Evolutionary conservation across 2,329 filamentous ascomycete genomes (phyloP), one percentile per base, ranked within the genome.

Genomic region (Aureobasidium sp.): DNA sequence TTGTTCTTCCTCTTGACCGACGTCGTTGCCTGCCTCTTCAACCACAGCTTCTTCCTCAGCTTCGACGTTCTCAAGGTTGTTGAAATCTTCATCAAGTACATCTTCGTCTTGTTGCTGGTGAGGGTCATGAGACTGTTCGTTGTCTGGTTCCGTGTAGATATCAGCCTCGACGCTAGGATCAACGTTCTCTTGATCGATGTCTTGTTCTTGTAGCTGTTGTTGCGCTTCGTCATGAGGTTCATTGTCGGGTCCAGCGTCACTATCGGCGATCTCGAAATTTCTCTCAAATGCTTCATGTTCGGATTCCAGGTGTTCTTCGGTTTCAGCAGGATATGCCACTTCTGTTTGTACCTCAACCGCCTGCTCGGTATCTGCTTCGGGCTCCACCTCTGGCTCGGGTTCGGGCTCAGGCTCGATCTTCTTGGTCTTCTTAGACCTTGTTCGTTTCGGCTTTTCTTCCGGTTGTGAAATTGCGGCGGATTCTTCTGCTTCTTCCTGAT

Each of bases 211-310:
- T 13, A 61, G 34, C 34, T 60, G 55, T 39, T 56, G 39, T 44
- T 44, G 47, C 5, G 26, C 29, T 17, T 60, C 61, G 10, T 55
- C 39, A 9, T 65, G 47, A 7, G 12, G 26, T 15, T 56, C 62
- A 5, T 56, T 36, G 10, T 57, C 60, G 42, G 36, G 26, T 39
- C 29, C 55, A 13, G 41, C 41, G 42, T 47, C 42, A 46, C 50
- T 51, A 23, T 57, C 41, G 23, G 51, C 50, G n/a, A 55, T 36
- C 41, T 62, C 41, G n/a, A 56, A 41, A n/a, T 50, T 42, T 77
- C 72, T 1, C 76, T 70, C 64, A 82, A 82, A n/a, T 81, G 81
- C 68, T 83, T 86, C 72, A 84, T 63, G 44, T 20, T 63, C 61
- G 23, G 26, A 39, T 34, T 66, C 47, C 13, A 64, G 27, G 42